Evolutionary conservation across 2,329 filamentous ascomycete genomes (phyloP), one percentile per base, ranked within the genome.

Genomic region (Zasmidium citrigriseum): DNA sequence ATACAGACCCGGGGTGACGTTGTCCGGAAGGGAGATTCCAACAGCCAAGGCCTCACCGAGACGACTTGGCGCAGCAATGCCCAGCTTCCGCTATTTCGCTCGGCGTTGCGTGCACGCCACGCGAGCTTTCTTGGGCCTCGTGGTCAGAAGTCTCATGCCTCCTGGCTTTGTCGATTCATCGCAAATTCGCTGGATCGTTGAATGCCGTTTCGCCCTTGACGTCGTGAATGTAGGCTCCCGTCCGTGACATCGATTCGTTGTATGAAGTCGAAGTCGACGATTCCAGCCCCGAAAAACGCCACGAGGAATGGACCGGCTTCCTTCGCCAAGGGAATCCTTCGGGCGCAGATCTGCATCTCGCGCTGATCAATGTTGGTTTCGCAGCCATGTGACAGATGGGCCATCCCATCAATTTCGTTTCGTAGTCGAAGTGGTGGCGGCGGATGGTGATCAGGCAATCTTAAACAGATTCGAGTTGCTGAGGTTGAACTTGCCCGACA

Each of bases 401-500:
- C n/a, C n/a, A n/a, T n/a, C n/a, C n/a, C 27, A 14, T 29, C 18
- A 41, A 16, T 11, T 41, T n/a, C 34, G 34, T 41, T 16, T 16
- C 14, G 34, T 41, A 4, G 34, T 41, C 7, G 34, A 14, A 14
- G 27, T 7, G 7, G 27, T 29, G 27, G 27, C 34, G 34, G 7
- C 18, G n/a, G n/a, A n/a, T n/a, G n/a, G n/a, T n/a, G n/a, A 4
- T 41, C 34, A 44, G 23, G 29, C 54, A 18, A 60, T 57, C 27
- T 54, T 63, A 50, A 58, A 52, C 4, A 62, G 46, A 22, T 54
- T 54, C 23, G 50, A 48, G 12, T 50, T 49, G 41, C 23, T 53
- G 50, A 62, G 48, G 47, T 48, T 60, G 45, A 63, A 57, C 27
- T 56, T 55, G 25, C 46, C 46, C n/a, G 60, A 63, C 29, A 63